Conservation (phyloP, 176 grass and related monocot species). For the Hordeum marinum region DNA sequence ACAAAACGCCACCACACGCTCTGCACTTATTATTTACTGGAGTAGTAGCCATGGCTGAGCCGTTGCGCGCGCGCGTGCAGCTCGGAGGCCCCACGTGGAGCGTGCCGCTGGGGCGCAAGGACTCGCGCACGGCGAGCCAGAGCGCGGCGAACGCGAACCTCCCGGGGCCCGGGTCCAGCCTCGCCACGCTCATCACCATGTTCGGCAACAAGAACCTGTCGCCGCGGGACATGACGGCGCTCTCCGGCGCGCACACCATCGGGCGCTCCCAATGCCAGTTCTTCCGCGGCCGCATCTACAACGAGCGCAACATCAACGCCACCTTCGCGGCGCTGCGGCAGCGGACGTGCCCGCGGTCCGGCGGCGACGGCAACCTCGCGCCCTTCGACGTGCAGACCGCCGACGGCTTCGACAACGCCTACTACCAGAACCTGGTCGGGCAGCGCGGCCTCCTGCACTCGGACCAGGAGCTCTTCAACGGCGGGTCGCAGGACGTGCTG, state of each 20-base stretch:
- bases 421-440: slow-evolving; percentile 60
- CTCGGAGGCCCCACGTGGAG: slow-evolving; percentile 69
- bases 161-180: slow-evolving; percentile 33
- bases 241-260: slow-evolving; percentile 82
- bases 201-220: slow-evolving; percentile 49
- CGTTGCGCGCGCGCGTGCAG: neutral
- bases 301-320: slow-evolving; percentile 51
- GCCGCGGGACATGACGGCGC: slow-evolving; percentile 75
- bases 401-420: slow-evolving; percentile 70
- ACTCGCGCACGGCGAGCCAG: slow-evolving; percentile 61
- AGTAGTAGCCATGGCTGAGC: neutral
- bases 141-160: slow-evolving; percentile 68
- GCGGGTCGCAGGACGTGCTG: slow-evolving; percentile 69
- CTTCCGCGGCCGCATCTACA: slow-evolving; percentile 80
- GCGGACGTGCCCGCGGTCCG: slow-evolving; percentile 54
- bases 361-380: slow-evolving; percentile 48
- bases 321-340: slow-evolving; percentile 42
- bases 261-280: slow-evolving; percentile 52
- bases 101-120: slow-evolving; percentile 61
- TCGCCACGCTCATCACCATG: slow-evolving; percentile 39
- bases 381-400: slow-evolving; percentile 66
- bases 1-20: neutral
- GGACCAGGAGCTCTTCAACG: slow-evolving; percentile 89
- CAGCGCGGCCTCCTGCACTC: slow-evolving; percentile 63
- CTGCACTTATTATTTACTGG: neutral